Evolutionary conservation across 2,329 filamentous ascomycete species (phyloP).

Genomic region (Colletotrichum abscissum): DNA sequence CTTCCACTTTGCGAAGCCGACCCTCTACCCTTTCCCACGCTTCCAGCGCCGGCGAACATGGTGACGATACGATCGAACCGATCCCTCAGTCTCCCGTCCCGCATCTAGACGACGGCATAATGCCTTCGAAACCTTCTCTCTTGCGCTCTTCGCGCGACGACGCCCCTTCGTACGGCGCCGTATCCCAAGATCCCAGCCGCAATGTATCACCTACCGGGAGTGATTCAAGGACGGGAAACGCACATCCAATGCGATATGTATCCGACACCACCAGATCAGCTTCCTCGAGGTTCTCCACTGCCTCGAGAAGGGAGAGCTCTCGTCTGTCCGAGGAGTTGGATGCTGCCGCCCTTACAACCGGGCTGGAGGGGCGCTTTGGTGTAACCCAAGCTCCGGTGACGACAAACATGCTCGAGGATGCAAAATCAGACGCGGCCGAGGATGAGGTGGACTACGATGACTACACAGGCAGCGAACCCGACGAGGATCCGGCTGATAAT

Average conservation of each 20-base stretch:
- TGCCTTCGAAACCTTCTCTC: constrained; percentile 46
- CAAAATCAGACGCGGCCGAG: constrained; percentile 36
- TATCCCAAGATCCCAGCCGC: constrained; percentile 48
- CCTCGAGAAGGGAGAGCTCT: constrained; percentile 47
- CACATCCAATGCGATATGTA: constrained; percentile 48
- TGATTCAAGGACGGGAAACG: constrained; percentile 45
- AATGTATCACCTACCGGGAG: constrained; percentile 49
- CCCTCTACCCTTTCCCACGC: constrained; percentile 19
- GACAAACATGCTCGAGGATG: constrained; percentile 56
- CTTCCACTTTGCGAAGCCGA: constrained; percentile 21
- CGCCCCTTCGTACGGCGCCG: constrained; percentile 51
- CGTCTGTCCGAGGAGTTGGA: constrained; percentile 62
- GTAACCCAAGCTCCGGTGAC: constrained; percentile 60
- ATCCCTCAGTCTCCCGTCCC: constrained; percentile 13
- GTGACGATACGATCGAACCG: constrained; percentile 27
- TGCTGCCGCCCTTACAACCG: constrained; percentile 61
- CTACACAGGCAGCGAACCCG: constrained; percentile 48
- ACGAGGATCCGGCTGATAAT: constrained; percentile 70
- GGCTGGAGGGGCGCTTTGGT: constrained; percentile 65
- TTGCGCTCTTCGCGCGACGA: constrained; percentile 42
- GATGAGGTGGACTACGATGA: constrained; percentile 43
- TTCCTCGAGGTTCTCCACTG: constrained; percentile 41
- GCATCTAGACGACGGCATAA: constrained; percentile 33
- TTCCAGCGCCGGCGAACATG: constrained; percentile 32
- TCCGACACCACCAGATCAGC: constrained; percentile 47